These are phyloP conservation scores for Gloeopeniophorella convolvens DNA, from an alignment of 768 basidiomycete genomes.

Conservation along the genomic window DNA sequence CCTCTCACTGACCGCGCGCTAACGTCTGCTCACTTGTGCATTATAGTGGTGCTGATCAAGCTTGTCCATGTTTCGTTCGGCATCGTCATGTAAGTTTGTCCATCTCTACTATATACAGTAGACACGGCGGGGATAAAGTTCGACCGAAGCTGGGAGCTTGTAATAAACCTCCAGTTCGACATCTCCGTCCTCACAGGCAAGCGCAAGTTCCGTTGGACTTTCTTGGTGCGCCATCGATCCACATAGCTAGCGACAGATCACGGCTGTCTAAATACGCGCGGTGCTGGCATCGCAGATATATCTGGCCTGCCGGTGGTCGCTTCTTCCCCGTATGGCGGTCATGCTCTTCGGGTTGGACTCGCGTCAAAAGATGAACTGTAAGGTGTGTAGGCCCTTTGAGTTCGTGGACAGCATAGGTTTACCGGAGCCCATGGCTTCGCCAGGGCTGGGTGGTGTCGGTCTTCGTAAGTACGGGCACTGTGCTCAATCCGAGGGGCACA, in stretches of 20 bases:
- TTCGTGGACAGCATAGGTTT: not conserved
- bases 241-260: no score
- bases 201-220: conserved; percentile 12
- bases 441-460: conserved; percentile 3
- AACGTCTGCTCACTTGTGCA: not conserved
- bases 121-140: not conserved
- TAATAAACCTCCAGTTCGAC: conserved; percentile 8
- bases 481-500: not conserved
- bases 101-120: not conserved
- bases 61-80: conserved; percentile 8
- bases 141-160: conserved; percentile 10
- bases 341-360: not conserved
- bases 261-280: not conserved
- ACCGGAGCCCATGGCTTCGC: not conserved
- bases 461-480: conserved; percentile 10
- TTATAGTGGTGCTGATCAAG: conserved; percentile 6
- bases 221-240: conserved; percentile 2
- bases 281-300: no score
- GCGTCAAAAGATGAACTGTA: not conserved
- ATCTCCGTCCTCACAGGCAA: conserved; percentile 2
- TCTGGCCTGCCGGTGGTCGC: conserved; percentile 10
- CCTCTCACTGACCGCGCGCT: not conserved
- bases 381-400: not conserved
- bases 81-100: conserved; percentile 10
- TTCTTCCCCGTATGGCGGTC: not conserved